Conservation (phyloP, 495 filamentous ascomycete genomes). For the Talaromyces stipitatus region DNA sequence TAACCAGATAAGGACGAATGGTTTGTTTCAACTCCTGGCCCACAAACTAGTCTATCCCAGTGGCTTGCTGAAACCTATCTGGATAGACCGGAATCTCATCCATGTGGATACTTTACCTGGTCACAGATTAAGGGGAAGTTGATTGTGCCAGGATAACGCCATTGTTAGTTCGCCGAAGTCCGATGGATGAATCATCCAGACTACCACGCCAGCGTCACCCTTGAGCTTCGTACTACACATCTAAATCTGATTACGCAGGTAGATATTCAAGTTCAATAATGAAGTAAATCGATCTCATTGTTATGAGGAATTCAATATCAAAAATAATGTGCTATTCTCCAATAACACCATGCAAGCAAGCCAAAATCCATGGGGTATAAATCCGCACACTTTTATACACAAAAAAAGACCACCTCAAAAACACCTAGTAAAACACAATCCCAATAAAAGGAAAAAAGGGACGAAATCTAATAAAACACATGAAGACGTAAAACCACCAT, state of each 20-base stretch:
- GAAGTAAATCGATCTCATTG: neutral
- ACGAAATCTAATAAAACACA: neutral
- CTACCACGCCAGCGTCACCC: too few relatives aligned
- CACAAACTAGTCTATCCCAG: neutral
- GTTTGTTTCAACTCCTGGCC: neutral
- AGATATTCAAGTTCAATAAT: too few relatives aligned
- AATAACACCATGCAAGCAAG: neutral
- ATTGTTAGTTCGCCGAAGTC: too few relatives aligned
- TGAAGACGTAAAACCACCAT: neutral
- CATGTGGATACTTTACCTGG: neutral
- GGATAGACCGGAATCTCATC: neutral
- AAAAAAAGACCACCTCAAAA: neutral
- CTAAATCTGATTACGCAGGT: too few relatives aligned
- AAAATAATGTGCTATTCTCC: neutral
- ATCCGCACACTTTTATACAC: neutral
- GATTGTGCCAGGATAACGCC: too few relatives aligned
- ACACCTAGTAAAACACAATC: neutral
- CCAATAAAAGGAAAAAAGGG: neutral
- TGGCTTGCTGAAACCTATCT: neutral
- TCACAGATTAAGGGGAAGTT: neutral
- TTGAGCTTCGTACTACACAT: too few relatives aligned
- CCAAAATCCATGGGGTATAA: neutral
- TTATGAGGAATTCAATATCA: neutral
- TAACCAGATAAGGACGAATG: neutral
- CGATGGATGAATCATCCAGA: too few relatives aligned